Evolutionary conservation across 1,139 yeast genomes (phyloP).

Genomic region (Sugiyamaella castrensis): DNA sequence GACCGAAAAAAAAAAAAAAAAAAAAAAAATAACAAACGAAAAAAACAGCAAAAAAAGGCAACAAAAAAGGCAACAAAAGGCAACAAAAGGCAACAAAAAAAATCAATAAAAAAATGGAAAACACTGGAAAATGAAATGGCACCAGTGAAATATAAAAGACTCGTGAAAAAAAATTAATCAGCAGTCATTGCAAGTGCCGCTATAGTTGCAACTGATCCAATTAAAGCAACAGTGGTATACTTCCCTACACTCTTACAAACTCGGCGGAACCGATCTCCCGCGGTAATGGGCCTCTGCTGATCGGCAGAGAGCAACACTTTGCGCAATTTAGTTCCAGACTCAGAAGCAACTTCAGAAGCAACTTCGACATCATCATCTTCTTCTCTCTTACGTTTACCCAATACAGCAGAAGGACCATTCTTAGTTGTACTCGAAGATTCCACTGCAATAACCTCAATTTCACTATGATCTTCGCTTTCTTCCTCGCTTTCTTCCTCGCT

Average conservation of each 20-base stretch:
- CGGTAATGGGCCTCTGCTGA: neutral
- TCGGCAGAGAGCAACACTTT: neutral
- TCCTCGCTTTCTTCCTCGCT: neutral
- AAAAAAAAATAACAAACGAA: slow-evolving; percentile 5
- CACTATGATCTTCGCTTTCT: neutral
- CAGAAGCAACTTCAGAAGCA: neutral
- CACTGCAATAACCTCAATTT: neutral
- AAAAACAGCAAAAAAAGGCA: slow-evolving; percentile 5
- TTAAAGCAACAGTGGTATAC: slow-evolving; percentile 20
- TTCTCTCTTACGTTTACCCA: slow-evolving; percentile 1
- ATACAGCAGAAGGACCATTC: too few relatives aligned
- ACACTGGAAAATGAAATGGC: neutral
- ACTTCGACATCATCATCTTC: neutral
- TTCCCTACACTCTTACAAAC: slow-evolving; percentile 13
- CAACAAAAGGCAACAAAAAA: slow-evolving; percentile 4
- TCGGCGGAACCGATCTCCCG: neutral
- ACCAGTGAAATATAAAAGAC: slow-evolving; percentile 5
- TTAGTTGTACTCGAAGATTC: too few relatives aligned
- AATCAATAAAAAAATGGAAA: slow-evolving; percentile 3
- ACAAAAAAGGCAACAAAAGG: too few relatives aligned
- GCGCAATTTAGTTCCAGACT: slow-evolving; percentile 1
- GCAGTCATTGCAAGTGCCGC: slow-evolving; percentile 26
- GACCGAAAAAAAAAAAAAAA: neutral
- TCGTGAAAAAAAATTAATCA: slow-evolving; percentile 2
- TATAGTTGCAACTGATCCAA: slow-evolving; percentile 28